phyloP scores from a whole-genome alignment of 345 rosid genomes.

The Xanthoceras sorbifolium region DNA sequence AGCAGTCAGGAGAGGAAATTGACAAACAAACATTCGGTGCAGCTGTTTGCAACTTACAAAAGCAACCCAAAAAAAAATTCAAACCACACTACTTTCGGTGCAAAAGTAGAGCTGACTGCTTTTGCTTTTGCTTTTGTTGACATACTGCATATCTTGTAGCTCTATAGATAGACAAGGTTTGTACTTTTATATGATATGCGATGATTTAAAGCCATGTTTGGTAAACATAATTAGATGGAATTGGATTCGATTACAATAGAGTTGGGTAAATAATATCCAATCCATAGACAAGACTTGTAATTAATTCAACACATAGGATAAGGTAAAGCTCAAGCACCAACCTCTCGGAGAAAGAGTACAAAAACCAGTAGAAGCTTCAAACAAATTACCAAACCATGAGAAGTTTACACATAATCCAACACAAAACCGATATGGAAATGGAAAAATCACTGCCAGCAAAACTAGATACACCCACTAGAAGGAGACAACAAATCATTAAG shows the following conservation, averaged over 20 bases:
- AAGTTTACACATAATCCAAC: constrained; percentile 18
- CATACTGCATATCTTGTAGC: constrained; percentile 57
- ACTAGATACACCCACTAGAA: constrained; percentile 20
- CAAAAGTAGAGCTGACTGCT: too few relatives aligned
- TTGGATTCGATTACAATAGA: too few relatives aligned
- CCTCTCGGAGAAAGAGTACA: constrained; percentile 20
- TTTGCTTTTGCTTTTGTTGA: too few relatives aligned
- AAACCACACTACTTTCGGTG: too few relatives aligned
- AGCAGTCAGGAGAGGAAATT: too few relatives aligned
- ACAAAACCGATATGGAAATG: constrained; percentile 28
- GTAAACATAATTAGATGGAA: too few relatives aligned
- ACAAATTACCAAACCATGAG: constrained; percentile 17
- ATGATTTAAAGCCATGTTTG: not conserved
- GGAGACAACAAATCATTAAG: constrained; percentile 21
- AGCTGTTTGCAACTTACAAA: too few relatives aligned
- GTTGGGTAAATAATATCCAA: not conserved
- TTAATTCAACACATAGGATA: constrained; percentile 32
- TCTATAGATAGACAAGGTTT: constrained; percentile 49
- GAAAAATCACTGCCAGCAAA: constrained; percentile 22
- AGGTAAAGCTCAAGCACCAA: constrained; percentile 37
- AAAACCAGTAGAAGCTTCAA: constrained; percentile 28
- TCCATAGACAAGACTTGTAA: not conserved
- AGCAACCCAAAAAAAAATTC: too few relatives aligned
- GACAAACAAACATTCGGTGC: too few relatives aligned
- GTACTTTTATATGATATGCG: not conserved